These are phyloP conservation scores for Cercospora sesami DNA, from an alignment of 2,329 filamentous ascomycete species.

Conservation along the genomic window DNA sequence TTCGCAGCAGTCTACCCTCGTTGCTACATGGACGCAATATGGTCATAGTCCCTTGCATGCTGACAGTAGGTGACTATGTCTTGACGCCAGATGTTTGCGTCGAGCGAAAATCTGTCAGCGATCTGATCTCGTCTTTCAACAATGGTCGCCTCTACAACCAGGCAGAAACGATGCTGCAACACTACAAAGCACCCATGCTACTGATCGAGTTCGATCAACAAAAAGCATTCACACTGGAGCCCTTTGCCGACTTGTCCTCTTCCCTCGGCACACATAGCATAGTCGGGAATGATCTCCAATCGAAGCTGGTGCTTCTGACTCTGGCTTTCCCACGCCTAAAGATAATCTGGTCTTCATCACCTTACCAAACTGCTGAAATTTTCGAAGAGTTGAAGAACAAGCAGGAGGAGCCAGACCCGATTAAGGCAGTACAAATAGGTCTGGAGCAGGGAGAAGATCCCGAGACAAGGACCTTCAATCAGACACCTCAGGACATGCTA, in stretches of 20 bases:
- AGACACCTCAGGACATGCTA: slow-evolving; percentile 88
- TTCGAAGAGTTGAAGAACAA: slow-evolving; percentile 91
- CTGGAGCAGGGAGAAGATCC: slow-evolving; percentile 61
- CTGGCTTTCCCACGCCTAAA: slow-evolving; percentile 86
- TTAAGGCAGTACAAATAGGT: slow-evolving; percentile 80
- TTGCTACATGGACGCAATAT: slow-evolving; percentile 87
- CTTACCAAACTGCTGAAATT: slow-evolving; percentile 96
- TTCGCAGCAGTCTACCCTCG: slow-evolving; percentile 87
- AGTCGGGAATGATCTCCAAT: slow-evolving; percentile 75
- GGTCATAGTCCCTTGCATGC: slow-evolving; percentile 86
- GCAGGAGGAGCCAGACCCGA: slow-evolving; percentile 84
- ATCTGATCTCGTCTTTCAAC: slow-evolving; percentile 87
- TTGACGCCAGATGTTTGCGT: slow-evolving; percentile 88
- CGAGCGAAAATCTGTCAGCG: slow-evolving; percentile 89
- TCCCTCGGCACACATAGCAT: slow-evolving; percentile 63
- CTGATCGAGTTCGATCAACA: slow-evolving; percentile 98
- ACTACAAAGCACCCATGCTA: slow-evolving; percentile 87
- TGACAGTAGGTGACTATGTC: slow-evolving; percentile 96
- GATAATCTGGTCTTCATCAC: slow-evolving; percentile 90
- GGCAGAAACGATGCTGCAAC: slow-evolving; percentile 87
- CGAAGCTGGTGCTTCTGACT: slow-evolving; percentile 87
- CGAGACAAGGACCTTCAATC: slow-evolving; percentile 70
- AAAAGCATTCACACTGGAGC: slow-evolving; percentile 88
- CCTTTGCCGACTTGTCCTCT: slow-evolving; percentile 56
- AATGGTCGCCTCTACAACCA: slow-evolving; percentile 91